Evolutionary conservation across 176 grass and related monocot species (phyloP), one percentile per base, ranked within the genome.

Genomic region (Triticum urartu): DNA sequence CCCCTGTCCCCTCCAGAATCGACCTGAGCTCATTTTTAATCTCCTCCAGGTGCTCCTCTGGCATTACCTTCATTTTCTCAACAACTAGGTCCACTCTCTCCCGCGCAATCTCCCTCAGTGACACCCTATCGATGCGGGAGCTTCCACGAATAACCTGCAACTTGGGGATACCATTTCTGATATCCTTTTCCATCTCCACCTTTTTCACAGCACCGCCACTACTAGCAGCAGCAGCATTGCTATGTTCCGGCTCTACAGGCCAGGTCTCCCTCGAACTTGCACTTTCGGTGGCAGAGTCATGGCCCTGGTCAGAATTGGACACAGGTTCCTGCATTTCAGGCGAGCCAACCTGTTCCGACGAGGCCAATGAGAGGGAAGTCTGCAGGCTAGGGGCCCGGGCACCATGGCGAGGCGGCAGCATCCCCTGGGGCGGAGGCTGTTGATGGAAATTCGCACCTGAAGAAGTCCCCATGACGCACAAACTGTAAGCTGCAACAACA

Each of bases 251-350:
- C 80, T 94, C 94, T 5, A 36, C 78, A 0, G 97, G 94, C 94
- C 94, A 99, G 7, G 97, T 97, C 62, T 99, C 97, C 38, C 89
- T 90, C 3, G 97, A 99, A 47, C 97, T 99, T 2, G 94, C 97
- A 15, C 97, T 99, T 83, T 97, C 97, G 0, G 92, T 99, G 56
- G 92, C 94, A 0, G 97, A 99, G 78, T 99, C 97, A 3, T 96
- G 90, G 15, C 90, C 97, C 9, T 56, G 92, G 72, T 97, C 89
- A 0, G 97, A 99, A 71, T 99, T 99, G 1, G 94, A 99, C 30
- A 71, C 85, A 0, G 90, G 97, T 22, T 94, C 94, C 84, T 94
- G 97, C 86, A 91, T 88, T 59, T 99, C 97, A 32, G 92, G 94
- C 1, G 92, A 96, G 58, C 92, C 97, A 0, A 88, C 92, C 62